phyloP scores from a whole-genome alignment of 345 rosid species.

The Physaria fendleri region DNA sequence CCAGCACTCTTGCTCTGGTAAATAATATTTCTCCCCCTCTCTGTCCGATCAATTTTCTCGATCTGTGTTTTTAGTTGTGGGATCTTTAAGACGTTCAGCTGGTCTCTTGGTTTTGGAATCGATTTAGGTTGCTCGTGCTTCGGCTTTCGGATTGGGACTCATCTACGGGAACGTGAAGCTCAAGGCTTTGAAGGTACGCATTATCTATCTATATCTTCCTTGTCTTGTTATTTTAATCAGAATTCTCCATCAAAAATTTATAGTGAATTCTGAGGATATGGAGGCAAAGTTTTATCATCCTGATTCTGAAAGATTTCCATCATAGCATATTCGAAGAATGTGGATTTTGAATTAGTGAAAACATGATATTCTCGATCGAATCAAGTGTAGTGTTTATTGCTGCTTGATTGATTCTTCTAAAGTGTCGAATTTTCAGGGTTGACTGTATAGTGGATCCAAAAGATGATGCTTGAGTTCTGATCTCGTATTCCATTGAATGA shows the following conservation, averaged over 20 bases:
- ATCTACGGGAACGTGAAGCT: constrained; percentile 65
- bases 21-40: constrained; percentile 1
- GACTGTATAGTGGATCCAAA: not conserved
- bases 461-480: not conserved
- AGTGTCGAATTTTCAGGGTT: not conserved
- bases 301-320: not conserved
- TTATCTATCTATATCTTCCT: constrained; percentile 8
- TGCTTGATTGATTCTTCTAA: not conserved
- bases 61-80: constrained; percentile 6
- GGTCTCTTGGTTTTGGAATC: not conserved
- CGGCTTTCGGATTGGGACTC: constrained; percentile 56
- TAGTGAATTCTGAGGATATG: not conserved
- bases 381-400: not conserved
- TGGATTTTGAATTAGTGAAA: not conserved
- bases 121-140: constrained; percentile 60
- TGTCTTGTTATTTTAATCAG: not conserved
- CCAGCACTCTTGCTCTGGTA: constrained; percentile 76
- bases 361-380: not conserved
- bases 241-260: not conserved
- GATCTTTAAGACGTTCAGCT: not conserved
- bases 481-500: not conserved
- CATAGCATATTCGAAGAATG: not conserved
- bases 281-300: not conserved
- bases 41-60: constrained; percentile 2
- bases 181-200: constrained; percentile 48